Conservation (phyloP, 2,329 filamentous ascomycete species). For the Verticillium nonalfalfae region DNA sequence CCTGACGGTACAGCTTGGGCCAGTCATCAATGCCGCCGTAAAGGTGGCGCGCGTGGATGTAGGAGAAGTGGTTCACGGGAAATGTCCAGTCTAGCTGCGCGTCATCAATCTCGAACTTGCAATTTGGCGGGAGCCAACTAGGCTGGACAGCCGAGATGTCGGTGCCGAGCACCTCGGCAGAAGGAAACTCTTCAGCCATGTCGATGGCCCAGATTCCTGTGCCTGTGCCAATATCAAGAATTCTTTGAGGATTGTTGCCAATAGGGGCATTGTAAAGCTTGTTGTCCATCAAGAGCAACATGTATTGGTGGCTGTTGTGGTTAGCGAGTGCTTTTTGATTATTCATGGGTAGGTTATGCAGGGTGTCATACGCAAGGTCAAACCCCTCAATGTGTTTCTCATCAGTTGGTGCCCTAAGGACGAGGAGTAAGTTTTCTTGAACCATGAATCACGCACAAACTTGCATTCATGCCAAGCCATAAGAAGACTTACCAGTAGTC, state of each 20-base stretch:
- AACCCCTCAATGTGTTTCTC: slow-evolving; percentile 14
- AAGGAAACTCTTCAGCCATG: slow-evolving; percentile 33
- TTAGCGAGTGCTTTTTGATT: neutral
- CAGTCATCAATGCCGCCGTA: slow-evolving; percentile 48
- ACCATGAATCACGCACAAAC: neutral
- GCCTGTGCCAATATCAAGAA: neutral
- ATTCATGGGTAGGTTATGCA: too few species aligned
- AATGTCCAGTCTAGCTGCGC: slow-evolving; percentile 45
- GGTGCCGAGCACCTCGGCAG: slow-evolving; percentile 38
- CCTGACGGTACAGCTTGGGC: slow-evolving; percentile 38
- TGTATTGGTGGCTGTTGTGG: slow-evolving; percentile 21
- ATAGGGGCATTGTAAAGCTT: slow-evolving; percentile 36
- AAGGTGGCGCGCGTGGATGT: slow-evolving; percentile 50
- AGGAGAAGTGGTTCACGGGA: slow-evolving; percentile 44
- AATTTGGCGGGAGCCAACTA: slow-evolving; percentile 48
- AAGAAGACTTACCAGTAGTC: slow-evolving; percentile 17
- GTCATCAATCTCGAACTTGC: slow-evolving; percentile 59
- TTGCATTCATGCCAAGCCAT: neutral
- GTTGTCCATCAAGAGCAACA: slow-evolving; percentile 41
- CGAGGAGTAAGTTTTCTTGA: neutral
- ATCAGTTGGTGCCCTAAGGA: slow-evolving; percentile 9
- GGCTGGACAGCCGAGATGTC: slow-evolving; percentile 53
- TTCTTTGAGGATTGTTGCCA: slow-evolving; percentile 9
- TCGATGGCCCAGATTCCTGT: slow-evolving; percentile 20
- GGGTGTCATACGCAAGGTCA: slow-evolving; percentile 5